Base-by-base conservation (phyloP, 768 basidiomycete species). In the Suillus paluster region DNA sequence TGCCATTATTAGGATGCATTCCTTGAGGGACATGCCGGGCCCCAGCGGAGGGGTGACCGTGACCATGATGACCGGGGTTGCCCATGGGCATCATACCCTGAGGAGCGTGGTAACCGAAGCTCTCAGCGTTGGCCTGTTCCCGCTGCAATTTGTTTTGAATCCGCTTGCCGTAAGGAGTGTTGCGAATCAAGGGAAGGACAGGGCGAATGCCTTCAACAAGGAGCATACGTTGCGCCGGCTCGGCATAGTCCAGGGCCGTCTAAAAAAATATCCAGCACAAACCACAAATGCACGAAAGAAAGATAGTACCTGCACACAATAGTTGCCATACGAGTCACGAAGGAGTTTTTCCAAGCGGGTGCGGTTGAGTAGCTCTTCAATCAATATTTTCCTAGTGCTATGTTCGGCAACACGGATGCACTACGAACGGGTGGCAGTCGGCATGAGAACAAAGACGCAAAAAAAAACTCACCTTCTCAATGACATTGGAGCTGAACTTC, bases 401-500 rank as follows among this genome's bases (percentile, higher is more conserved):
- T 95, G 94, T 77, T 99, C 97, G 57, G 97, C 97, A 58, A 99
- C 97, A 45, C 97, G 95, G 71, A 99, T 75, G 67, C 87, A 89
- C 87, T 89, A 49, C 15, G 65, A 21, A 46, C 23, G 23, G 12
- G 39, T n/a, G 19, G 19, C 49, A 50, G 5, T 50, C 11, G 19
- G 23, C 38, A 39, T 55, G 38, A 55, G 23, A 25, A 63, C 53
- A 57, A 42, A 61, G 8, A 52, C 38, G 30, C 3, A 12, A 60
- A 50, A 46, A 50, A 57, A 33, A 1, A 63, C 77, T 11, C 42
- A 91, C 92, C 84, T 97, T 97, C 79, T 97, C 96, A 64, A 97
- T 96, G 63, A 99, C 97, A 75, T 99, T 99, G 64, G 97, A 98
- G 65, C 95, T 97, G 79, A 99, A 99, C 79, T 99, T 99, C 76